Evolutionary conservation across 1,284 basidiomycete genomes (phyloP).

Genomic region (Farysia itapuensis): DNA sequence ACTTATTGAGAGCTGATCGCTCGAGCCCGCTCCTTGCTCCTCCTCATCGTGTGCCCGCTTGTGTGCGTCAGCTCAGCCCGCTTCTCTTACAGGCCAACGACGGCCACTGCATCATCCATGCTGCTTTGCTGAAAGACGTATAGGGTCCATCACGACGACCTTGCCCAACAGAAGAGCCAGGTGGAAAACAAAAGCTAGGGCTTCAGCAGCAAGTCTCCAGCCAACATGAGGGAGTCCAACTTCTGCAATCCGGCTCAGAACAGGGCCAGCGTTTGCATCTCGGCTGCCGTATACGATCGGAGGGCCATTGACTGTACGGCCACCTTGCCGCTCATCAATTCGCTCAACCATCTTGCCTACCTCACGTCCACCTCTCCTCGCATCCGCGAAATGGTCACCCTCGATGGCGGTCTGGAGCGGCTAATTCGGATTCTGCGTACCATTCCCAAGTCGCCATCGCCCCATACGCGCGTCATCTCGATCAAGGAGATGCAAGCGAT

Average conservation of each 20-base stretch:
- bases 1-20: no score
- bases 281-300: slow-evolving; percentile 90
- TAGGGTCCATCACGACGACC: no score
- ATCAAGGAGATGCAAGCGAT: slow-evolving; percentile 56
- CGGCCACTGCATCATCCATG: no score
- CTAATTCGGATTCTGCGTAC: slow-evolving; percentile 75
- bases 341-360: slow-evolving; percentile 92
- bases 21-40: no score
- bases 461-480: slow-evolving; percentile 18
- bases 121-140: no score
- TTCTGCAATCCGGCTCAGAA: slow-evolving; percentile 93
- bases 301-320: slow-evolving; percentile 91
- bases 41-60: no score
- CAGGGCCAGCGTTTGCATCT: slow-evolving; percentile 91
- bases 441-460: slow-evolving; percentile 29
- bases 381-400: slow-evolving; percentile 96
- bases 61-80: no score
- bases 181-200: no score
- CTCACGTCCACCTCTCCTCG: slow-evolving; percentile 95
- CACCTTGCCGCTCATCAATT: slow-evolving; percentile 90
- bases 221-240: slow-evolving; percentile 88
- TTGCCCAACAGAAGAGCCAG: no score
- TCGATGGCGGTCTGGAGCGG: slow-evolving; percentile 94
- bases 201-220: no score
- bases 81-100: no score